These are phyloP conservation scores for Citrullus mucosospermus DNA, from an alignment of 306 rosid species.

Conservation along the genomic window DNA sequence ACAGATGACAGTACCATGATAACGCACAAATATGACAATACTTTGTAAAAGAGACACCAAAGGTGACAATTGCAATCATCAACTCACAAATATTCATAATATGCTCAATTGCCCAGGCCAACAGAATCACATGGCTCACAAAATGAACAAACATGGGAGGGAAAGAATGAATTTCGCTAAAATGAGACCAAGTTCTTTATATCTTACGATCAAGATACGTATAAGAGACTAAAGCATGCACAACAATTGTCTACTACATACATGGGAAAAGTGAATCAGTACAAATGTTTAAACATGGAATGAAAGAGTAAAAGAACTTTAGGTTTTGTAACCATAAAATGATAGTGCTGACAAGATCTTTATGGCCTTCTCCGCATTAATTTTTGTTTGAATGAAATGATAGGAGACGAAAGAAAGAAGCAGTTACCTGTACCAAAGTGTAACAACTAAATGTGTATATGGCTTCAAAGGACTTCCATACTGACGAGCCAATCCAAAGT, in stretches of 20 bases:
- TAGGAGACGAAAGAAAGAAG: background rate
- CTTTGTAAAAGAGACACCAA: background rate
- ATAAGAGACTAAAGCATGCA: background rate
- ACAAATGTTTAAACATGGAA: background rate
- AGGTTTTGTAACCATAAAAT: background rate
- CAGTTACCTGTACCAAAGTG: slow-evolving; percentile 87
- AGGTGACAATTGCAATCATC: background rate
- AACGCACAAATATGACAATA: background rate
- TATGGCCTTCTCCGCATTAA: background rate
- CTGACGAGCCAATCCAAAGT: slow-evolving; percentile 88
- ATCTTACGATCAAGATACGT: too few relatives aligned
- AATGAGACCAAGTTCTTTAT: background rate
- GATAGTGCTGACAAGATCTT: background rate
- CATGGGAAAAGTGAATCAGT: background rate
- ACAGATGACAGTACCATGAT: too few relatives aligned
- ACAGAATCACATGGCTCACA: background rate
- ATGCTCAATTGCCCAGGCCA: background rate
- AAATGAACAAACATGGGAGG: background rate
- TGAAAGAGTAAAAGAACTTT: background rate
- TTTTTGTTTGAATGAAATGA: background rate
- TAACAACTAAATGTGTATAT: slow-evolving; percentile 77
- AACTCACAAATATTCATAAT: background rate
- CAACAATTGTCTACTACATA: background rate
- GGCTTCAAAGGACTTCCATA: slow-evolving; percentile 83
- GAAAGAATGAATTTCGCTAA: background rate